Evolutionary conservation across 1,284 basidiomycete genomes (phyloP).

Genomic region (Naganishia cerealis): DNA sequence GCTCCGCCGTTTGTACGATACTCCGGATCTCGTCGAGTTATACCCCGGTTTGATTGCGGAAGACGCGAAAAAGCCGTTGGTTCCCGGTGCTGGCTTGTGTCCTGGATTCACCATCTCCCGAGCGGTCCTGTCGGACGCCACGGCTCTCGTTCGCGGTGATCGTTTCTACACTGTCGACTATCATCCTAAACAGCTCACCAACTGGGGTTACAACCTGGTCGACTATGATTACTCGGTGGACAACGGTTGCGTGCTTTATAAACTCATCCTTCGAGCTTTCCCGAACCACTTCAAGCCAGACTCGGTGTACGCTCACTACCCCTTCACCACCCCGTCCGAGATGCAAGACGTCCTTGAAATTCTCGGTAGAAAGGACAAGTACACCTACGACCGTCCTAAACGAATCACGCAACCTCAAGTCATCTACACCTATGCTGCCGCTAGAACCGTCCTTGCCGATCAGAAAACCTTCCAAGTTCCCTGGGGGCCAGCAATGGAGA

Average conservation of each 20-base stretch:
- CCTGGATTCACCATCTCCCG: conserved; percentile 3
- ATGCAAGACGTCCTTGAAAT: not conserved
- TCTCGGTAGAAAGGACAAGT: not conserved
- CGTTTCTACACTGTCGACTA: not conserved
- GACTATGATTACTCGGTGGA: not conserved
- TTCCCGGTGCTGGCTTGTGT: not conserved
- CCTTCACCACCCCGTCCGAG: not conserved
- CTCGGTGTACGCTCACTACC: not conserved
- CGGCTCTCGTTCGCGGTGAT: not conserved
- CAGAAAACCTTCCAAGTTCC: not conserved
- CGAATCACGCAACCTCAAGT: not conserved
- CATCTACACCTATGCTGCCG: conserved; percentile 2
- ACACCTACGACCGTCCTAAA: not conserved
- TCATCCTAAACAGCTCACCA: not conserved
- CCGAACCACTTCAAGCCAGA: conserved; percentile 8
- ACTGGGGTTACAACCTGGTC: not conserved
- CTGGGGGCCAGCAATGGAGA: conserved; percentile 1
- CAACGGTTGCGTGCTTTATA: not conserved
- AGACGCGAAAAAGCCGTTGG: not conserved
- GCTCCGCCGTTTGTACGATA: not conserved
- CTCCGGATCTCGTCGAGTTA: not conserved
- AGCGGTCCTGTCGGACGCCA: not conserved
- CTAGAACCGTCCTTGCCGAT: not conserved
- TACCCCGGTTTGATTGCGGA: not conserved
- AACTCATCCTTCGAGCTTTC: conserved; percentile 4